phyloP scores from a whole-genome alignment of 768 basidiomycete genomes.

The Boletus coccyginus region DNA sequence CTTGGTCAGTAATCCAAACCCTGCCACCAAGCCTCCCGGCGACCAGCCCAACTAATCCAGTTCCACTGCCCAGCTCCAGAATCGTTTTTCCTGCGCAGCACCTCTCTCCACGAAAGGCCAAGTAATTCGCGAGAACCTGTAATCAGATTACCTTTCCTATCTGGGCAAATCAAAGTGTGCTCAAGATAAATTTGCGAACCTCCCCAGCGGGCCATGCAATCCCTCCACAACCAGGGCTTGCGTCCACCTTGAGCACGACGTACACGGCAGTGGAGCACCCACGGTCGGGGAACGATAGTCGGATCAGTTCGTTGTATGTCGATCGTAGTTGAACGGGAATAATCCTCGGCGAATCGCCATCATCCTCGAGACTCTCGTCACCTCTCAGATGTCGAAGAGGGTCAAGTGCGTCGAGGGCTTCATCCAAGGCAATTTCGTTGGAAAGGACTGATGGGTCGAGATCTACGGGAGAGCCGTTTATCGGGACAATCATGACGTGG shows the following conservation, averaged over 20 bases:
- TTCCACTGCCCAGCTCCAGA: conserved; percentile 88
- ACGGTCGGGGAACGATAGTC: conserved; percentile 36
- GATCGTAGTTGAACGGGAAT: conserved; percentile 57
- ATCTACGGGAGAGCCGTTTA: not conserved
- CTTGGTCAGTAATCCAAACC: conserved; percentile 90
- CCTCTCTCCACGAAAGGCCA: conserved; percentile 51
- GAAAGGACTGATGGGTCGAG: conserved; percentile 13
- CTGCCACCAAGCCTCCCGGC: conserved; percentile 63
- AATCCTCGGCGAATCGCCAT: conserved; percentile 27
- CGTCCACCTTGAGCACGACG: conserved; percentile 63
- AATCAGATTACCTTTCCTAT: not conserved
- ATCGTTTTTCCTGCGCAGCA: conserved; percentile 56
- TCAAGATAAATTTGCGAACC: conserved; percentile 41
- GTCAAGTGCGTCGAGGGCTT: conserved; percentile 52
- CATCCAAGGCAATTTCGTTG: conserved; percentile 47
- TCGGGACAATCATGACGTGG: conserved; percentile 5
- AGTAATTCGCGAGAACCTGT: conserved; percentile 77
- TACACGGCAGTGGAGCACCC: conserved; percentile 8
- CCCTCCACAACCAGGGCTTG: conserved; percentile 87
- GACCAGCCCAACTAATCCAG: conserved; percentile 88
- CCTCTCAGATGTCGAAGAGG: conserved; percentile 61
- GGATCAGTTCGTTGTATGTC: conserved; percentile 45
- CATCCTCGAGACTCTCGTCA: conserved; percentile 30
- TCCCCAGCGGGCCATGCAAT: conserved; percentile 92
- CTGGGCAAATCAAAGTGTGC: not conserved